phyloP scores from a whole-genome alignment of 2,329 filamentous ascomycete genomes.

The Aspergillus neoniger region DNA sequence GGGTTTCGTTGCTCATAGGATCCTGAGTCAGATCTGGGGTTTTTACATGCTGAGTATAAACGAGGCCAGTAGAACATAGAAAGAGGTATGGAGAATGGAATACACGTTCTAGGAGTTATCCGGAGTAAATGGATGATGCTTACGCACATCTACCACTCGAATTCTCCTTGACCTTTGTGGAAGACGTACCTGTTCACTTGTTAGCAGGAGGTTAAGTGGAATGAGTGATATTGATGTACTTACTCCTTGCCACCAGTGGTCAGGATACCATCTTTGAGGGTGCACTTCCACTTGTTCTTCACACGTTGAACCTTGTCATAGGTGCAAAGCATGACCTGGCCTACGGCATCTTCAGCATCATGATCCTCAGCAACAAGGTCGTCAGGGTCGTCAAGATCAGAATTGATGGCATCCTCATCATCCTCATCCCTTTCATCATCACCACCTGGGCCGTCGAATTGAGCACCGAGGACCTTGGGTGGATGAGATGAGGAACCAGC shows the following conservation, averaged over 20 bases:
- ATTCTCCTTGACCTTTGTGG: slow-evolving; percentile 95
- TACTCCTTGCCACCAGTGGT: slow-evolving; percentile 90
- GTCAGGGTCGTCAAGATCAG: slow-evolving; percentile 92
- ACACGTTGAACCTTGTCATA: slow-evolving; percentile 99
- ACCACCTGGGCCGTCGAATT: slow-evolving; percentile 60
- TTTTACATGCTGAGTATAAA: slow-evolving; percentile 13
- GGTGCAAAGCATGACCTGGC: slow-evolving; percentile 96
- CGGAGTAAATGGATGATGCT: neutral
- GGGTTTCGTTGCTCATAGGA: neutral
- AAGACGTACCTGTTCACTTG: slow-evolving; percentile 72
- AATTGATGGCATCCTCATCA: slow-evolving; percentile 97
- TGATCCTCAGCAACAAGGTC: slow-evolving; percentile 82
- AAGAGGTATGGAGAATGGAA: slow-evolving; percentile 11
- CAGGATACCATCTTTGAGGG: slow-evolving; percentile 92
- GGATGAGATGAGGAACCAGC: slow-evolving; percentile 1
- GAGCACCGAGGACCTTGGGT: slow-evolving; percentile 36
- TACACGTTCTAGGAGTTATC: neutral
- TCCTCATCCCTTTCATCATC: slow-evolving; percentile 59
- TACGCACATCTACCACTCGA: slow-evolving; percentile 74
- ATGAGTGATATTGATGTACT: slow-evolving; percentile 32
- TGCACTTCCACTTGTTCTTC: slow-evolving; percentile 99
- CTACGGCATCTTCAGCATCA: slow-evolving; percentile 79
- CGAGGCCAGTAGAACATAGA: neutral
- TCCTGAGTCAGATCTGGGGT: neutral
- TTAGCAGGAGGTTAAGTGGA: slow-evolving; percentile 26